Evolutionary conservation across 805 yeast genomes (phyloP).

Genomic region (Saccharomycopsis olivae): DNA sequence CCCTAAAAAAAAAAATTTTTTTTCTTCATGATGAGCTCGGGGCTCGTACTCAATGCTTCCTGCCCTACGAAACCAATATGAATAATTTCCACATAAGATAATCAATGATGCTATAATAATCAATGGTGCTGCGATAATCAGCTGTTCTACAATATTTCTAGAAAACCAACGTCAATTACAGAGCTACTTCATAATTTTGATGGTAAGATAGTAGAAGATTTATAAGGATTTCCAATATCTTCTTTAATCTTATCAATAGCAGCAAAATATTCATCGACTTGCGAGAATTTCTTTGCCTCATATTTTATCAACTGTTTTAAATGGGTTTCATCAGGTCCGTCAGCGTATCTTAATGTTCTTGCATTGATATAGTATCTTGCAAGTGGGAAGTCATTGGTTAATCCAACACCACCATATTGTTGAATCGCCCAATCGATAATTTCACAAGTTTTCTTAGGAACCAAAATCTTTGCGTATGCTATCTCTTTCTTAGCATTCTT

Average conservation of each 20-base stretch:
- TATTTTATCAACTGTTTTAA: constrained; percentile 43
- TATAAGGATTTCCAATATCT: constrained; percentile 4
- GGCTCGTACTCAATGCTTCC: not conserved
- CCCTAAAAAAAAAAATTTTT: constrained; percentile 4
- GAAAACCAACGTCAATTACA: too few species aligned
- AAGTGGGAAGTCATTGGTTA: constrained; percentile 49
- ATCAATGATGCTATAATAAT: too few species aligned
- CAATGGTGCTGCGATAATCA: too few species aligned
- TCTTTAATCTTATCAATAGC: constrained; percentile 10
- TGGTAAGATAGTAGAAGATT: not conserved
- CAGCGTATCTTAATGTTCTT: constrained; percentile 53
- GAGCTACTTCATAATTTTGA: constrained; percentile 2
- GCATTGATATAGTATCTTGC: constrained; percentile 41
- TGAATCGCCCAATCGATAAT: constrained; percentile 55
- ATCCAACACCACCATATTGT: constrained; percentile 56
- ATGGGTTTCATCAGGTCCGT: constrained; percentile 64
- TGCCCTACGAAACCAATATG: too few species aligned
- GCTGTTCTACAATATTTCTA: too few species aligned
- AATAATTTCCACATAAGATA: too few species aligned
- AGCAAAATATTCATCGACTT: constrained; percentile 27
- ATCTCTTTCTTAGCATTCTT: constrained; percentile 47
- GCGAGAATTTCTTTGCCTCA: constrained; percentile 30
- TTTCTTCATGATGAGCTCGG: not conserved
- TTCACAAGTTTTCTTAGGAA: constrained; percentile 43
- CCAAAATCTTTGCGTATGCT: constrained; percentile 52